Conservation (phyloP, 805 yeast species). For the Candida nanaspora region DNA sequence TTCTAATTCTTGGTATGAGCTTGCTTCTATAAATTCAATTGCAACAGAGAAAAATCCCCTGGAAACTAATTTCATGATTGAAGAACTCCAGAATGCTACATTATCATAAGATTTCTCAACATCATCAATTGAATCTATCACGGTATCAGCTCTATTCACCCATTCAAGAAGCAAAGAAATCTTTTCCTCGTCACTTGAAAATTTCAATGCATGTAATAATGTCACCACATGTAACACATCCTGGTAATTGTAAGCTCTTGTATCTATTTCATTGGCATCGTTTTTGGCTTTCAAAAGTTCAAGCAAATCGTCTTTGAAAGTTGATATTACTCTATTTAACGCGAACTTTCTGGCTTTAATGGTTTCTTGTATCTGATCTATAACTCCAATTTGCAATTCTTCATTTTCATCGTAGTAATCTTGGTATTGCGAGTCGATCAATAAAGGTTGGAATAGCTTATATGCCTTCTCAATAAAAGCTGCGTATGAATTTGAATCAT, state of each 20-base stretch:
- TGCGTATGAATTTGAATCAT: slow-evolving; percentile 33
- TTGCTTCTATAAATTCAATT: slow-evolving; percentile 34
- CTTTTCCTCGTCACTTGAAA: slow-evolving; percentile 32
- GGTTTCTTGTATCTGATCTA: slow-evolving; percentile 26
- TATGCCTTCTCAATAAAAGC: slow-evolving; percentile 44
- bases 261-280: slow-evolving; percentile 13
- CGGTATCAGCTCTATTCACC: slow-evolving; percentile 65
- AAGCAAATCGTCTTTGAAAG: slow-evolving; percentile 22
- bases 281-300: slow-evolving; percentile 23
- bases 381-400: slow-evolving; percentile 21
- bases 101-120: slow-evolving; percentile 27
- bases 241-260: slow-evolving; percentile 21
- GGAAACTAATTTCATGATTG: slow-evolving; percentile 45
- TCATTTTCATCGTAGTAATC: slow-evolving; percentile 18
- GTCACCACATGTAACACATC: slow-evolving; percentile 47
- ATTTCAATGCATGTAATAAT: slow-evolving; percentile 48
- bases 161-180: slow-evolving; percentile 46
- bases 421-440: slow-evolving; percentile 35
- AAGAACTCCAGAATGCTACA: slow-evolving; percentile 55
- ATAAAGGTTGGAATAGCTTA: slow-evolving; percentile 43
- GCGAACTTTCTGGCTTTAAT: slow-evolving; percentile 29
- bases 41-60: slow-evolving; percentile 62
- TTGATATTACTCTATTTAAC: slow-evolving; percentile 20
- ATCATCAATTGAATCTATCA: slow-evolving; percentile 43
- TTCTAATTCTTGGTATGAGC: slow-evolving; percentile 33